phyloP scores from a whole-genome alignment of 345 rosid species.

The Nephelium lappaceum region DNA sequence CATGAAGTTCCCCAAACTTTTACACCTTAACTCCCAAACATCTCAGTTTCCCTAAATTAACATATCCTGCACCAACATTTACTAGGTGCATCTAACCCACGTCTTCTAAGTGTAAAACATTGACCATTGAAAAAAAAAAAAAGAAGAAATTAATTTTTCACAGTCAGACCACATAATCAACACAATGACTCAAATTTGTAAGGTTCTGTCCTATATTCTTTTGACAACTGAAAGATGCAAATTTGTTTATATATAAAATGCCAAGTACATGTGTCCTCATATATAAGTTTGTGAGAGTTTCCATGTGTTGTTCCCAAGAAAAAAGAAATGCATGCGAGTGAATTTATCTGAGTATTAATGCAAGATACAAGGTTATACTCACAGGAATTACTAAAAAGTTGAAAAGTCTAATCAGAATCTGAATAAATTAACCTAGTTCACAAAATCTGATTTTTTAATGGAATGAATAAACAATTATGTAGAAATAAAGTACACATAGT shows the following conservation, averaged over 20 bases:
- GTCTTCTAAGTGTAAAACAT: too few species aligned
- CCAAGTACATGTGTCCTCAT: not conserved
- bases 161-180: not conserved
- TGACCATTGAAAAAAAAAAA: too few species aligned
- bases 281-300: not conserved
- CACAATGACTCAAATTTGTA: not conserved
- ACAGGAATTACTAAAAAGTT: not conserved
- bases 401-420: not conserved
- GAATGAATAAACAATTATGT: not conserved
- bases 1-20: slow-evolving; percentile 3
- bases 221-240: not conserved
- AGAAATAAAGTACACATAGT: too few species aligned
- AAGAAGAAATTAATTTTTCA: not conserved
- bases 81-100: not conserved
- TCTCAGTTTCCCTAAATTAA: not conserved
- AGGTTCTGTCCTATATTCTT: not conserved
- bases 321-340: too few species aligned
- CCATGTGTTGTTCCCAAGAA: not conserved
- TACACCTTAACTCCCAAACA: not conserved
- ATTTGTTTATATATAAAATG: not conserved
- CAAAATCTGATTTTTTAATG: not conserved
- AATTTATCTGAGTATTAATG: not conserved
- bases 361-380: not conserved
- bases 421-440: not conserved
- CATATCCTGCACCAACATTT: not conserved